These are phyloP conservation scores for Dichomitus squalens DNA, from an alignment of 1,284 basidiomycete genomes.

Conservation along the genomic window DNA sequence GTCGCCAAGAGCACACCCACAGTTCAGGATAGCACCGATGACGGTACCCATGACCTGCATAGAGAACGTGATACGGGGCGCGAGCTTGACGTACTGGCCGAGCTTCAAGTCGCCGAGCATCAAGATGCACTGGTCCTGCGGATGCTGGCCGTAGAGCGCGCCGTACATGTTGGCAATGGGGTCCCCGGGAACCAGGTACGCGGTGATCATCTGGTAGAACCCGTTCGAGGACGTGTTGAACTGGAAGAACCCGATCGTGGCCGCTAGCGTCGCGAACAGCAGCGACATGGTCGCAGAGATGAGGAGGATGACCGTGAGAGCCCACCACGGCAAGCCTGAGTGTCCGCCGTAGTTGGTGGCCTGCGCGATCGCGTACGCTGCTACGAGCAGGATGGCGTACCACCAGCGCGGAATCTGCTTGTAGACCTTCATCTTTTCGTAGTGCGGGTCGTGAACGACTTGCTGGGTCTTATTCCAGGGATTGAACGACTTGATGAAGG, in stretches of 20 bases:
- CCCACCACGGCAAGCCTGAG: constrained; percentile 56
- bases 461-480: constrained; percentile 32
- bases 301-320: constrained; percentile 44
- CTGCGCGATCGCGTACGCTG: constrained; percentile 49
- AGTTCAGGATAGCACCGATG: constrained; percentile 38
- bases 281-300: constrained; percentile 57
- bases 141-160: constrained; percentile 46
- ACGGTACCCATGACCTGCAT: constrained; percentile 59
- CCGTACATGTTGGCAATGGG: constrained; percentile 56
- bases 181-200: constrained; percentile 44
- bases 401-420: constrained; percentile 63
- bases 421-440: constrained; percentile 62
- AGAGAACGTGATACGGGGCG: constrained; percentile 61
- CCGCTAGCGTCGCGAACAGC: constrained; percentile 47
- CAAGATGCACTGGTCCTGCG: constrained; percentile 44
- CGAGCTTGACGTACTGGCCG: constrained; percentile 59
- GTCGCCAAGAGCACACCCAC: constrained; percentile 36
- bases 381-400: constrained; percentile 51
- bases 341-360: constrained; percentile 52
- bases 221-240: constrained; percentile 31
- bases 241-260: constrained; percentile 48
- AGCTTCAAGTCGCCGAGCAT: constrained; percentile 54
- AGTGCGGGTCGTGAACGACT: constrained; percentile 40
- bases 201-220: constrained; percentile 39
- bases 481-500: constrained; percentile 34